phyloP scores from a whole-genome alignment of 306 rosid genomes.

The Abrus pulchellus region DNA sequence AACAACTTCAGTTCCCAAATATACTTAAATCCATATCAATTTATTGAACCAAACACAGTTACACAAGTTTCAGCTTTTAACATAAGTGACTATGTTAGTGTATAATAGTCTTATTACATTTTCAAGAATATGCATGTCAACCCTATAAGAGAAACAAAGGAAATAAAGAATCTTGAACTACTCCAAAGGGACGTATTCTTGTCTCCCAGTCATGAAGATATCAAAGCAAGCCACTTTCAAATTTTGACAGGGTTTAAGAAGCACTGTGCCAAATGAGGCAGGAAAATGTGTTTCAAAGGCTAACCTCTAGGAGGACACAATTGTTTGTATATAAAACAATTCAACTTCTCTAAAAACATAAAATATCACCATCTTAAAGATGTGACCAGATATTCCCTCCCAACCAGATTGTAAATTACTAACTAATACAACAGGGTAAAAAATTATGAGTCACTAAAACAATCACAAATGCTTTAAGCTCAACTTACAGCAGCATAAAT shows the following conservation, averaged over 20 bases:
- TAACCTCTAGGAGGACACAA: conserved; percentile 5
- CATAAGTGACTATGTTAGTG: conserved; percentile 17
- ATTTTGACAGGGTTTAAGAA: neutral
- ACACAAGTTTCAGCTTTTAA: conserved; percentile 11
- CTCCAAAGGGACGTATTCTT: neutral
- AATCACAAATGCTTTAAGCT: conserved; percentile 9
- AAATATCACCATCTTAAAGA: conserved; percentile 1
- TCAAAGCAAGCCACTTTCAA: neutral
- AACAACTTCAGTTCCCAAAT: conserved; percentile 22
- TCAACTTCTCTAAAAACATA: conserved; percentile 28
- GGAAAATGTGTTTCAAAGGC: neutral
- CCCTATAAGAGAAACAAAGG: conserved; percentile 8
- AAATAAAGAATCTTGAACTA: conserved; percentile 4
- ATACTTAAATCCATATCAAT: conserved; percentile 6
- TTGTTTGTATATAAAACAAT: neutral
- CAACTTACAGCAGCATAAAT: neutral
- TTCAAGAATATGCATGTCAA: neutral
- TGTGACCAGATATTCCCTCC: conserved; percentile 17
- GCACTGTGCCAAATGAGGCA: neutral
- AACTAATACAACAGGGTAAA: neutral
- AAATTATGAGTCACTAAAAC: neutral
- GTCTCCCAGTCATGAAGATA: neutral
- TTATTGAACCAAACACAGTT: conserved; percentile 17
- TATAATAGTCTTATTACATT: conserved; percentile 10
- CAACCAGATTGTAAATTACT: conserved; percentile 23